phyloP scores from a whole-genome alignment of 805 yeast genomes.

The Yarrowia keelungensis region DNA sequence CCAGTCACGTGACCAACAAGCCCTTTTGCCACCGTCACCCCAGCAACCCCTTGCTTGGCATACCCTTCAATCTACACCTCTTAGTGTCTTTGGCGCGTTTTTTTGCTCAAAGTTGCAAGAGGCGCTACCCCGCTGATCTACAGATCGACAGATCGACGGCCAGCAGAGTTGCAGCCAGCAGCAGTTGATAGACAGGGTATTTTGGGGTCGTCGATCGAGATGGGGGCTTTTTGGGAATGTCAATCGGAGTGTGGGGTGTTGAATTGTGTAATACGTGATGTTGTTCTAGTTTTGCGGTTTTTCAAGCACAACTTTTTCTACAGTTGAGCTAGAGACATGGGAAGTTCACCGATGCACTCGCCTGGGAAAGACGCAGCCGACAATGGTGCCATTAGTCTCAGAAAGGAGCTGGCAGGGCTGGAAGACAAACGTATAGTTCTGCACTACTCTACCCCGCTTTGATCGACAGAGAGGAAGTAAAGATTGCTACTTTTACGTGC shows the following conservation, averaged over 20 bases:
- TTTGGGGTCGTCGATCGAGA: conserved; percentile 5
- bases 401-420: not conserved
- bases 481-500: no score
- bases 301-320: not conserved
- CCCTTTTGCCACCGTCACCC: not conserved
- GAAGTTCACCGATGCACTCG: not conserved
- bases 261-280: not conserved
- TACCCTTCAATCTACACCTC: no score
- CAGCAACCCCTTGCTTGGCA: conserved; percentile 15
- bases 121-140: conserved; percentile 28
- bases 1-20: not conserved
- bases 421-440: conserved; percentile 15
- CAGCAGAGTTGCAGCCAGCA: conserved; percentile 3
- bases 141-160: conserved; percentile 14
- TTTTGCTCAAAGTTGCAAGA: conserved; percentile 1
- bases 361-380: not conserved
- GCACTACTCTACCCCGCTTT: conserved; percentile 23
- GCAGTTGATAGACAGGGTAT: conserved; percentile 26
- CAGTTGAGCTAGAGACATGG: not conserved
- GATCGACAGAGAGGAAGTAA: not conserved
- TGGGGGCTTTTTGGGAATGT: not conserved
- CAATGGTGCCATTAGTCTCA: not conserved
- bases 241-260: not conserved
- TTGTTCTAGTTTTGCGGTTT: not conserved
- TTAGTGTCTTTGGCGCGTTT: not conserved